Evolutionary conservation across 176 grass and related monocot species (phyloP), one percentile per base, ranked within the genome.

Genomic region (Lolium rigidum): DNA sequence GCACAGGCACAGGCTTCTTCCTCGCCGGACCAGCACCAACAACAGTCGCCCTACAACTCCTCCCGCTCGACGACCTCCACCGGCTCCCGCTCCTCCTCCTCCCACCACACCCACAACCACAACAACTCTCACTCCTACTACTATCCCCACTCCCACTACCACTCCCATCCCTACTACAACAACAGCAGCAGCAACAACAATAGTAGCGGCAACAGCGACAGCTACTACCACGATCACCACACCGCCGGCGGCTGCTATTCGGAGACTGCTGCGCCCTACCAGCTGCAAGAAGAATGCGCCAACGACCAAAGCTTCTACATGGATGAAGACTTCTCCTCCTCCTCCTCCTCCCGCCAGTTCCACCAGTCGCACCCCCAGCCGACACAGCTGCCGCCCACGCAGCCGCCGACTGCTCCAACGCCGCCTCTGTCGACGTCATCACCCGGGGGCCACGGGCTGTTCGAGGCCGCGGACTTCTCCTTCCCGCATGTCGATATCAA

Each of bases 281-380:
- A 89, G 83, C 61, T 26, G 61, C 61, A 64, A 64, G 89, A 98
- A 95, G 96, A 98, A 98, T 98, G 95, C 89, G 91, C 92, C 90
- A 88, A 76, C 82, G 72, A 66, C 3, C 26, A 82, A 68, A 77
- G 90, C 61, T 78, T 92, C 84, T 98, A 94, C 96, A 98, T 98
- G 96, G 96, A 98, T 94, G 96, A 98, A 94, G 96, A 98, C 92
- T 95, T 95, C 90, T 94, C 97, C 47, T 95, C 97, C 49, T 91
- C 97, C 18, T 94, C 93, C 31, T 94, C 94, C 20, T 96, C 92
- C 26, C 90, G 83, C 87, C 94, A 97, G 76, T 92, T 90, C 54
- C 87, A 92, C 39, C 60, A 63, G 60, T 80, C 79, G 20, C 66
- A 83, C 55, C 64, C 74, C 54, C 88, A 90, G 44, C 88, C 79